Conservation (phyloP, 192 early-diverging fungal species). For the Coemansia sp. region DNA sequence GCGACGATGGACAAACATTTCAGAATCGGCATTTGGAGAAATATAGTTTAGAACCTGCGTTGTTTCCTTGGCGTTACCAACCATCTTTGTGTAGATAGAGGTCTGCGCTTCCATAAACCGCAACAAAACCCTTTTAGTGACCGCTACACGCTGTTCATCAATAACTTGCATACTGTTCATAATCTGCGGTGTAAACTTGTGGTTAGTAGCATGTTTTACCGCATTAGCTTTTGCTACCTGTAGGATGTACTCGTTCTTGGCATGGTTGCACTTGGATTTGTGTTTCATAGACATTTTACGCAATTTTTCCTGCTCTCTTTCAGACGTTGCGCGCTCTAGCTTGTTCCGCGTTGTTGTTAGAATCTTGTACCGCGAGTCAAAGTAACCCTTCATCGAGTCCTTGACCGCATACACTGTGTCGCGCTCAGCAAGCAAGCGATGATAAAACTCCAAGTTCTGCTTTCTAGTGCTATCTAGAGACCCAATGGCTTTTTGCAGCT, state of each 20-base stretch:
- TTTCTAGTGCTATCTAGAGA: constrained; percentile 17
- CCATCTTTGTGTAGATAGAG: constrained; percentile 6
- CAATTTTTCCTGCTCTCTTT: constrained; percentile 44
- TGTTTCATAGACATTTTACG: constrained; percentile 25
- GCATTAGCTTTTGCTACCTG: constrained; percentile 41
- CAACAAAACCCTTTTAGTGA: neutral
- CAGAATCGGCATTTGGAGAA: neutral
- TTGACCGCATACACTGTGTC: constrained; percentile 36
- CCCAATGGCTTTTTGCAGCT: constrained; percentile 19
- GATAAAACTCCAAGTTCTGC: constrained; percentile 32
- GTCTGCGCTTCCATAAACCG: neutral
- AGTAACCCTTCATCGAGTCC: constrained; percentile 31
- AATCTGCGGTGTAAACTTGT: constrained; percentile 27
- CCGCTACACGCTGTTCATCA: constrained; percentile 32
- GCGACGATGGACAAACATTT: neutral
- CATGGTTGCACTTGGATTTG: constrained; percentile 32
- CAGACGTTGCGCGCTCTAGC: constrained; percentile 40
- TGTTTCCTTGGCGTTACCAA: constrained; percentile 5
- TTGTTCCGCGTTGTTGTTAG: constrained; percentile 28
- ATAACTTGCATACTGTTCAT: constrained; percentile 41
- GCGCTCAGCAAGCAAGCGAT: constrained; percentile 40
- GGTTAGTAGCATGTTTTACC: constrained; percentile 35
- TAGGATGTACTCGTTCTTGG: constrained; percentile 50
- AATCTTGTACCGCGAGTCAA: constrained; percentile 27
- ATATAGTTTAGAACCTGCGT: neutral